Evolutionary conservation across 441 rosid genomes (phyloP).

Genomic region (Viola pubescens): DNA sequence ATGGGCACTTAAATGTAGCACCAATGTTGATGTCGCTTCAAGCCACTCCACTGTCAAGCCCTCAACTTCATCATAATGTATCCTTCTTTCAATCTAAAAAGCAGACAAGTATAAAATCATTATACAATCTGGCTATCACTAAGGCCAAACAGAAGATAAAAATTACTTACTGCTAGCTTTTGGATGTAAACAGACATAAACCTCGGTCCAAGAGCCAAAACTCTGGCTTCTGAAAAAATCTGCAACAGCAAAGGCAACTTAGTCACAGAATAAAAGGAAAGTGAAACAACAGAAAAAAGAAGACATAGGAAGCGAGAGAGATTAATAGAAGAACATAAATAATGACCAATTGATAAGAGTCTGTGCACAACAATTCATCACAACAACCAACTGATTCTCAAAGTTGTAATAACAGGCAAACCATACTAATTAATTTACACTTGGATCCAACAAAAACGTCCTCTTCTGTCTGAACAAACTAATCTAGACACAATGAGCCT

Average conservation of each 20-base stretch:
- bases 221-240: slow-evolving; percentile 78
- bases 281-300: too few species aligned
- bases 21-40: slow-evolving; percentile 69
- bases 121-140: background rate
- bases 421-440: too few species aligned
- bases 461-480: too few species aligned
- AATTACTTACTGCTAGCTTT: slow-evolving; percentile 62
- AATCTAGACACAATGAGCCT: too few species aligned
- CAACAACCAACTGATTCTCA: too few species aligned
- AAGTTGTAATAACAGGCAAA: too few species aligned
- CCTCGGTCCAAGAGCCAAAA: slow-evolving; percentile 73
- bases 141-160: background rate
- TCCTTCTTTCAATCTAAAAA: slow-evolving; percentile 59
- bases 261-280: too few species aligned
- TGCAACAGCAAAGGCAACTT: slow-evolving; percentile 21
- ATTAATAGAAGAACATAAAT: too few species aligned
- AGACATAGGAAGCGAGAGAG: too few species aligned
- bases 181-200: slow-evolving; percentile 80
- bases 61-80: slow-evolving; percentile 74
- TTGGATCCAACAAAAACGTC: too few species aligned
- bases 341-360: too few species aligned
- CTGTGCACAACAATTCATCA: too few species aligned
- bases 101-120: background rate
- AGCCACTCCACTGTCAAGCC: slow-evolving; percentile 78
- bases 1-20: slow-evolving; percentile 36